Evolutionary conservation across 1,284 basidiomycete species (phyloP).

Genomic region (Earliella scabrosa): DNA sequence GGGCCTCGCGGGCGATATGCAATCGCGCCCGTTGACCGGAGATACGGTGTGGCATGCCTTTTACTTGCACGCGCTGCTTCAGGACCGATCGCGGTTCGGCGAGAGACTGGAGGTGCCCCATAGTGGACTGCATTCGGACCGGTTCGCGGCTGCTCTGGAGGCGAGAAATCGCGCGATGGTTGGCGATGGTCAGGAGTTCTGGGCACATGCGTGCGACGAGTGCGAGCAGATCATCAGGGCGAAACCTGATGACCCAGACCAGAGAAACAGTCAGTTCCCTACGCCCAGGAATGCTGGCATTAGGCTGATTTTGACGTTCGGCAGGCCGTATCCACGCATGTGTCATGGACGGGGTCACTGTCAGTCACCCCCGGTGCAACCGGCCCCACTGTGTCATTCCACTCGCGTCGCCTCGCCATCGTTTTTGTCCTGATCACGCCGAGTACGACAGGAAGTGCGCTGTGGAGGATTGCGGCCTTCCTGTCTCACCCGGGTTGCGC

Average conservation of each 20-base stretch:
- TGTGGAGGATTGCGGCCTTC: no score
- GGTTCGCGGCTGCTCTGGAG: not conserved
- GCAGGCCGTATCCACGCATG: slow-evolving; percentile 13
- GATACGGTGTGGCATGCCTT: not conserved
- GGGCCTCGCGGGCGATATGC: slow-evolving; percentile 20
- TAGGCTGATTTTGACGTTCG: no score
- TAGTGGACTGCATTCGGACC: not conserved
- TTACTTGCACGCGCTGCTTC: not conserved
- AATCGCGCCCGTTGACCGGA: not conserved
- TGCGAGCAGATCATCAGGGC: slow-evolving; percentile 4
- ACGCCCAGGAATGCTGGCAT: no score
- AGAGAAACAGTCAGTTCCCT: no score
- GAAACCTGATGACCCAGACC: not conserved
- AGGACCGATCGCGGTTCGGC: not conserved
- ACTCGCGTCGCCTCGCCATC: no score
- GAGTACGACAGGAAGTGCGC: no score
- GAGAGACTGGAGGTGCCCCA: slow-evolving; percentile 19
- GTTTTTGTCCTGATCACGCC: no score
- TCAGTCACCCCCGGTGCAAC: slow-evolving; percentile 38
- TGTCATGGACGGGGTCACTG: slow-evolving; percentile 37
- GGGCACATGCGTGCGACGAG: slow-evolving; percentile 29
- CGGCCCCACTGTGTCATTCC: no score
- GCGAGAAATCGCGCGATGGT: not conserved
- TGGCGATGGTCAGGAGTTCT: not conserved
- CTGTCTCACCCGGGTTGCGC: no score